Base-by-base conservation (phyloP, 83 land plant species). In the Diphasiastrum complanatum region DNA sequence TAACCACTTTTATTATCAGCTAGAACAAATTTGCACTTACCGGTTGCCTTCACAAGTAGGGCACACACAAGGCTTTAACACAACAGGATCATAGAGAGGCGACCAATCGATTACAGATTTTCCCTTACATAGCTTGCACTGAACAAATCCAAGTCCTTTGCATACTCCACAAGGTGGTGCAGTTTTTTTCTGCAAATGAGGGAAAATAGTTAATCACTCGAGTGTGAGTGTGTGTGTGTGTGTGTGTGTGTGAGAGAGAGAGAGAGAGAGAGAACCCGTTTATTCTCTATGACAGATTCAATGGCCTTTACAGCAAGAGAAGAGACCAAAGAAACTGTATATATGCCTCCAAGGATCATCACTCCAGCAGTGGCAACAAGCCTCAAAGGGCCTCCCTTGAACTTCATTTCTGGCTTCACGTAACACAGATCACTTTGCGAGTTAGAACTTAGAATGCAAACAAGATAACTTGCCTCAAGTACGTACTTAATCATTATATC, bases 31-130 rank as follows among this genome's bases (percentile, higher is more conserved):
- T 1, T 34, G 2, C 24, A 11, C 46, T 52, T 67, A 77, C 87
- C 61, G 62, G 81, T 85, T 77, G 35, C 93, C 93, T 32, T 87
- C 93, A 73, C 93, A 85, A 4, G 93, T 87, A 32, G 93, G 93
- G 66, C 93, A 87, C 23, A 81, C 58, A 52, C 93, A 87, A 19
- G 79, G 84, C 45, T 85, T 87, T 6, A 55, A 70, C 47, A 64
- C 48, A 40, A 79, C 63, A 18, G 86, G 86, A 52, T 87, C 90
- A 38, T 51, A 71, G 45, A 87, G 40, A 1, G 93, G 90, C 16
- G 93, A 87, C 93, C 93, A 87, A 3, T 82, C 68, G 5, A 87
- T 77, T 16, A 72, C 78, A 0, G 80, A 60, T 14, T 70, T 75
- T 33, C 84, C 90, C 52, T 70, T 75, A 74, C 93, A 87, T 6